A percentile compares a stretch with the other conserved stretches of the same genome.
These are phyloP conservation scores for Ephemerocybe angulata DNA, from an alignment of 768 basidiomycete species.

Conservation along the genomic window DNA sequence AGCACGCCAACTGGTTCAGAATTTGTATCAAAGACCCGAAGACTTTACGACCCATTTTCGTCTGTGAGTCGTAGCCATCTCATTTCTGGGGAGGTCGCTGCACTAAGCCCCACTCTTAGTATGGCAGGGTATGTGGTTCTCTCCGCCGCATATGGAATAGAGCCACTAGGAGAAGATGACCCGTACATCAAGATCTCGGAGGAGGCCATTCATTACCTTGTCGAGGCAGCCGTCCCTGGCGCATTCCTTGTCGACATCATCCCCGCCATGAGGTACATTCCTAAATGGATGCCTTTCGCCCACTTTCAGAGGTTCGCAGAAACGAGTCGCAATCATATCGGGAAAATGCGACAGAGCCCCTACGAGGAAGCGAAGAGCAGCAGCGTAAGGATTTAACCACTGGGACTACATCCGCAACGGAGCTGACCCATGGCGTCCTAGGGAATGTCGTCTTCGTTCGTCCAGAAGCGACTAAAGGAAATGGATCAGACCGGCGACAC, in stretches of 20 bases:
- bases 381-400: slow-evolving; percentile 24
- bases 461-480: neutral
- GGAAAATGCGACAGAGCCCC: slow-evolving; percentile 32
- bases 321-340: slow-evolving; percentile 33
- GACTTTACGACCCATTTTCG: neutral
- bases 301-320: slow-evolving; percentile 36
- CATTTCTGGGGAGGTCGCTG: neutral
- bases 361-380: slow-evolving; percentile 27
- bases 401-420: neutral
- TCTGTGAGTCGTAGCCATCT: neutral
- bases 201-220: slow-evolving; percentile 16
- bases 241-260: slow-evolving; percentile 29
- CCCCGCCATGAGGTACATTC: slow-evolving; percentile 25
- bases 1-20: slow-evolving; percentile 19
- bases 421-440: neutral
- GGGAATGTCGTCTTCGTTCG: neutral
- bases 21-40: neutral
- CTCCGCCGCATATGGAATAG: slow-evolving; percentile 33
- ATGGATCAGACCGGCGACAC: neutral
- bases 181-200: slow-evolving; percentile 27
- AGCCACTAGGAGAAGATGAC: slow-evolving; percentile 27
- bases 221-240: slow-evolving; percentile 25
- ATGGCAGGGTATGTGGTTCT: slow-evolving; percentile 30
- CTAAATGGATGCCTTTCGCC: slow-evolving; percentile 31
- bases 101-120: slow-evolving; percentile 18